Base-by-base conservation (phyloP, 352 stramenopile genomes). In the Globisporangium radiosum region DNA sequence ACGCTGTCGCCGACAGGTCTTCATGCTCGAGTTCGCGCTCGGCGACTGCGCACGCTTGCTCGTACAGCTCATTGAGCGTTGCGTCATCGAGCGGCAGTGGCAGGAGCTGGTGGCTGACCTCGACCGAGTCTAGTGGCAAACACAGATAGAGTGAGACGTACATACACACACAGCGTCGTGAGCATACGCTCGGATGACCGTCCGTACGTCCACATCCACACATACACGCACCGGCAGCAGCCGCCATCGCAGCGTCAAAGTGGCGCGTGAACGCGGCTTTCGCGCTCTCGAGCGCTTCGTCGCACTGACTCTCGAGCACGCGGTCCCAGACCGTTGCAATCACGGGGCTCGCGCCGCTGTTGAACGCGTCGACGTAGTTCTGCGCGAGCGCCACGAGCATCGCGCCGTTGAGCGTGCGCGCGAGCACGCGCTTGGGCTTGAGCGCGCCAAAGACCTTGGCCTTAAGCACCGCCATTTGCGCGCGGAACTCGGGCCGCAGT, bases 261-360 rank as follows among this genome's bases (percentile, higher is more conserved):
- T 42, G 40, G 7, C 54, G 47, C 10, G 62, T 63, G 48, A 91
- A 91, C 33, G 60, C 50, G 8, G 71, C 53, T 52, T 88, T 89
- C 4, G 78, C 82, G 4, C 51, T 59, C 5, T 91, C 80, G 8
- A 90, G 62, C 2, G 81, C 82, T 54, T 87, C 65, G 9, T 81
- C 72, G 37, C 73, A 92, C 54, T 91, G 81, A 13, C 66, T 73
- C 60, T 92, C 73, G 4, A 92, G 57, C 7, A 96, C 85, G 53
- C 82, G 83, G 14, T 92, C 81, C 82, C 87, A 96, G 3, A 86
- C 85, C 8, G 70, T 91, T 3, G 81, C 71, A 44, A 96, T 96
- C 14, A 90, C 83, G 0, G 87, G 87, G 38, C 75, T 83, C 2
- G 73, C 66, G 52, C 81, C 83, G 25, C 66, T 76, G 57, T 92